phyloP scores from a whole-genome alignment of 257 asterid genomes.

The Forsythia viridissima region DNA sequence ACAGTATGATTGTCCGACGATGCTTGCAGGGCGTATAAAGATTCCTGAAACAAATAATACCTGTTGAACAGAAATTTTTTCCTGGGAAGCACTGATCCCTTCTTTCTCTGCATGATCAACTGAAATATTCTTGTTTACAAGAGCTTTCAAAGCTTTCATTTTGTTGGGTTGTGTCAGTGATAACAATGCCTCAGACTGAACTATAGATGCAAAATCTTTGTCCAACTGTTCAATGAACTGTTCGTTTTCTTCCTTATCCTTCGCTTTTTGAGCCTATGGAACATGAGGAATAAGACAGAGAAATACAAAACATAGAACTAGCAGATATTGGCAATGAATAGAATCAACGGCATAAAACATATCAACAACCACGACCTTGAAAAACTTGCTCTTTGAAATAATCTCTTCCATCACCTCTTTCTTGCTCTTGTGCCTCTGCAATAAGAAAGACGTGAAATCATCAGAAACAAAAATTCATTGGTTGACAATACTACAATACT shows the following conservation, averaged over 20 bases:
- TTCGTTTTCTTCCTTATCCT: slow-evolving; percentile 89
- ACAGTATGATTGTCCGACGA: not conserved
- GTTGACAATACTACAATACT: not conserved
- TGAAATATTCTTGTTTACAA: slow-evolving; percentile 51
- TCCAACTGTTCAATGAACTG: slow-evolving; percentile 72
- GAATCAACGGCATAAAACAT: slow-evolving; percentile 2
- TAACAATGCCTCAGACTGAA: slow-evolving; percentile 71
- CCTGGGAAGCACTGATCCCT: slow-evolving; percentile 32
- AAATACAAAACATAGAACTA: slow-evolving; percentile 5
- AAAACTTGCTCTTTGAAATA: slow-evolving; percentile 84
- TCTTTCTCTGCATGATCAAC: slow-evolving; percentile 44
- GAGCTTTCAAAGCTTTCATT: slow-evolving; percentile 68
- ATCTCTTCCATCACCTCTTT: slow-evolving; percentile 96
- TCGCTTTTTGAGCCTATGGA: slow-evolving; percentile 89
- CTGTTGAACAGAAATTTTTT: slow-evolving; percentile 41
- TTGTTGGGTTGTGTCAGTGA: slow-evolving; percentile 80
- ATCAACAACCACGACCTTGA: slow-evolving; percentile 60
- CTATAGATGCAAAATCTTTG: slow-evolving; percentile 68
- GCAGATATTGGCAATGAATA: slow-evolving; percentile 11
- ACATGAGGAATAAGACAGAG: slow-evolving; percentile 20
- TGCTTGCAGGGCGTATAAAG: not conserved
- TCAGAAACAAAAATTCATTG: slow-evolving; percentile 26
- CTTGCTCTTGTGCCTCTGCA: slow-evolving; percentile 88
- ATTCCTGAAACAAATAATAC: slow-evolving; percentile 29
- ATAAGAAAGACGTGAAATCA: slow-evolving; percentile 16